These are phyloP conservation scores for Phytophthora ramorum DNA, from an alignment of 352 stramenopile species.

Conservation along the genomic window DNA sequence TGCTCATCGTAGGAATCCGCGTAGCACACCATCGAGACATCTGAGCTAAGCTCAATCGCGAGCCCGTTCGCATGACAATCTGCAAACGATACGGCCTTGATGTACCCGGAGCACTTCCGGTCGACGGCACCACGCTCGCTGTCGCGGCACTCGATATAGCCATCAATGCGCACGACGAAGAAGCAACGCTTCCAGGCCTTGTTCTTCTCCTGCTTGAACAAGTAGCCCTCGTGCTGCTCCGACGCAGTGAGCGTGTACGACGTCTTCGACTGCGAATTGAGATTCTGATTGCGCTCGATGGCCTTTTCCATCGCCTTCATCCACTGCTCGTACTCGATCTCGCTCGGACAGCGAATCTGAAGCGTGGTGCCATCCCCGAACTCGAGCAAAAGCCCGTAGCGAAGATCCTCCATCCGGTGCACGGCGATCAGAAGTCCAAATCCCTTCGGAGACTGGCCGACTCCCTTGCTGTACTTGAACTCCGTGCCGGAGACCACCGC, in stretches of 20 bases:
- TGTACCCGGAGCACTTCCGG: constrained; percentile 63
- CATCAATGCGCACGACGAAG: constrained; percentile 73
- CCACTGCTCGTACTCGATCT: constrained; percentile 64
- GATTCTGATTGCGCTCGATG: constrained; percentile 60
- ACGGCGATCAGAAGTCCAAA: constrained; percentile 66
- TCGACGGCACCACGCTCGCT: constrained; percentile 50
- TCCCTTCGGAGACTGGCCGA: constrained; percentile 67
- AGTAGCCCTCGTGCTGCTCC: constrained; percentile 72
- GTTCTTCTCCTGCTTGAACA: constrained; percentile 71
- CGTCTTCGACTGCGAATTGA: constrained; percentile 67
- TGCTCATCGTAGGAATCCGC: constrained; percentile 82
- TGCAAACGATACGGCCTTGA: constrained; percentile 73
- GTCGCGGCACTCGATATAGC: constrained; percentile 75
- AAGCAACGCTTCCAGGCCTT: constrained; percentile 65
- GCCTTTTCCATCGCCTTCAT: constrained; percentile 50
- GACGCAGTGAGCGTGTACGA: constrained; percentile 71
- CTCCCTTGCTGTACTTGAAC: constrained; percentile 77
- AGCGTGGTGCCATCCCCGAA: constrained; percentile 55
- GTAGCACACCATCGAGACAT: constrained; percentile 73
- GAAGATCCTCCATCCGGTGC: constrained; percentile 49
- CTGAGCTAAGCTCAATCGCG: constrained; percentile 72
- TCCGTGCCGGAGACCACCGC: constrained; percentile 73
- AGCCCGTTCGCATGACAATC: constrained; percentile 77
- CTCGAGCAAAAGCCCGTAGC: constrained; percentile 59
- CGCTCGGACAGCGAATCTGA: constrained; percentile 52